Percentiles rank a stretch among this genome's conserved stretches.
Conservation (phyloP, 164 flowering plant genomes). For the Magnolia changhungtana region DNA sequence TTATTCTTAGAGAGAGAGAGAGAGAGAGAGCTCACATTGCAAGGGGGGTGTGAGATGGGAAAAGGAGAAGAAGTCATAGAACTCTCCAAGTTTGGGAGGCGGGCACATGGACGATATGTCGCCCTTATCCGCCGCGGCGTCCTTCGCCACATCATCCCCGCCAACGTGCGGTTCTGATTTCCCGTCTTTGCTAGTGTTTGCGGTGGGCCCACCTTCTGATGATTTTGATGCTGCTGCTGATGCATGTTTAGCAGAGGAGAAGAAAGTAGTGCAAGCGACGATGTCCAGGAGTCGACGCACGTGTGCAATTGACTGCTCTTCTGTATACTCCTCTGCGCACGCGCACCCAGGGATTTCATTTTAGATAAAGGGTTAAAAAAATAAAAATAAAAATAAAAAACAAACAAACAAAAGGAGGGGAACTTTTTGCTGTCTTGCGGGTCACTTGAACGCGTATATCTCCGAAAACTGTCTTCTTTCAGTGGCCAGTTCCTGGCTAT, state of each 20-base stretch:
- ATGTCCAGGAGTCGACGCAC: constrained; percentile 84
- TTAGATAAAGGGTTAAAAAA: too few relatives aligned
- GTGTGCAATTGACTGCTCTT: constrained; percentile 58
- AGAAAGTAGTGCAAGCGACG: constrained; percentile 78
- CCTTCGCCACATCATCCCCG: constrained; percentile 8
- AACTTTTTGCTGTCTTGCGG: too few relatives aligned
- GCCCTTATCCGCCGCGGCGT: constrained; percentile 30
- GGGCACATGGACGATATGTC: constrained; percentile 59
- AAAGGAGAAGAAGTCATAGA: constrained; percentile 89
- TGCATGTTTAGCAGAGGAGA: constrained; percentile 36
- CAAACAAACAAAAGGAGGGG: too few relatives aligned
- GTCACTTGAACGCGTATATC: too few relatives aligned
- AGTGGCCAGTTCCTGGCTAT: too few relatives aligned
- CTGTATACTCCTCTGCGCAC: constrained; percentile 73
- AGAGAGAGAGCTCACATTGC: constrained; percentile 50
- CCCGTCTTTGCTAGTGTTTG: constrained; percentile 8
- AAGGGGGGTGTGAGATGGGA: constrained; percentile 77
- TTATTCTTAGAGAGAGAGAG: not conserved
- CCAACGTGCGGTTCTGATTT: constrained; percentile 12
- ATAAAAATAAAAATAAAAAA: too few relatives aligned
- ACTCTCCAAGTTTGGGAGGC: constrained; percentile 74
- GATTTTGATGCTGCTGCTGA: constrained; percentile 17
- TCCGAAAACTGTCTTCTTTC: too few relatives aligned
- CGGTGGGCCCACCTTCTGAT: not conserved
- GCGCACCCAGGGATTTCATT: too few relatives aligned